A percentile compares a stretch with the other conserved stretches of the same genome.
Conservation (phyloP, 2,329 filamentous ascomycete species). For the Botrytis galanthina region DNA sequence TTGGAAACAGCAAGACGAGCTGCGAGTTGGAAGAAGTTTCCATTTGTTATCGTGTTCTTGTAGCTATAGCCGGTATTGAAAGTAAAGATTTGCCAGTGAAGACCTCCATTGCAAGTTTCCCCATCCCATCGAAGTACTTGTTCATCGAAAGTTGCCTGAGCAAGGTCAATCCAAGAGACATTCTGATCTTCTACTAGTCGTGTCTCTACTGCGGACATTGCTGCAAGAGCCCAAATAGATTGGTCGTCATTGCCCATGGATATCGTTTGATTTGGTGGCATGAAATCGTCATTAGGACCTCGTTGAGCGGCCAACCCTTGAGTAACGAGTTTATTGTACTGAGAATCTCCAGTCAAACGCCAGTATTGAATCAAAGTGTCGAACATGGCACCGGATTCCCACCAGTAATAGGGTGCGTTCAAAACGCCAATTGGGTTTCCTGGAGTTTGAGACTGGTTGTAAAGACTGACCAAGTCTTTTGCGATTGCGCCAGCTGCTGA, state of each 20-base stretch:
- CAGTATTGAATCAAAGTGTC: constrained; percentile 67
- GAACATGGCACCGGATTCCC: constrained; percentile 69
- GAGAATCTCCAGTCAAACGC: constrained; percentile 58
- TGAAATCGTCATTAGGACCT: constrained; percentile 57
- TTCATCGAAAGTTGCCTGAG: constrained; percentile 67
- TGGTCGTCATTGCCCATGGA: constrained; percentile 70
- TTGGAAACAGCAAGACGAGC: constrained; percentile 72
- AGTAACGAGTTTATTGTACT: constrained; percentile 59
- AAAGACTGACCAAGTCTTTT: constrained; percentile 24
- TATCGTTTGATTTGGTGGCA: constrained; percentile 57
- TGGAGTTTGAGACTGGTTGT: constrained; percentile 27
- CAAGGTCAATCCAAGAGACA: constrained; percentile 46
- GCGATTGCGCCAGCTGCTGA: constrained; percentile 28
- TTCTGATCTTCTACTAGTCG: constrained; percentile 57
- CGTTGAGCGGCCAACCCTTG: constrained; percentile 58
- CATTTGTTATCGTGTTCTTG: constrained; percentile 64
- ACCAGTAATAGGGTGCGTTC: constrained; percentile 50
- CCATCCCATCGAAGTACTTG: constrained; percentile 67
- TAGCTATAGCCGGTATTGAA: constrained; percentile 76
- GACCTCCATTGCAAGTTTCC: constrained; percentile 62
- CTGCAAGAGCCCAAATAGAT: constrained; percentile 67
- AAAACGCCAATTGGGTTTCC: constrained; percentile 27
- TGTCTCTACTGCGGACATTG: constrained; percentile 64
- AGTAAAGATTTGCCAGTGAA: constrained; percentile 75
- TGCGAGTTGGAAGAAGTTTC: constrained; percentile 62